These are phyloP conservation scores for Hortiboletus flavorubellus DNA, from an alignment of 768 basidiomycete genomes.

Conservation along the genomic window DNA sequence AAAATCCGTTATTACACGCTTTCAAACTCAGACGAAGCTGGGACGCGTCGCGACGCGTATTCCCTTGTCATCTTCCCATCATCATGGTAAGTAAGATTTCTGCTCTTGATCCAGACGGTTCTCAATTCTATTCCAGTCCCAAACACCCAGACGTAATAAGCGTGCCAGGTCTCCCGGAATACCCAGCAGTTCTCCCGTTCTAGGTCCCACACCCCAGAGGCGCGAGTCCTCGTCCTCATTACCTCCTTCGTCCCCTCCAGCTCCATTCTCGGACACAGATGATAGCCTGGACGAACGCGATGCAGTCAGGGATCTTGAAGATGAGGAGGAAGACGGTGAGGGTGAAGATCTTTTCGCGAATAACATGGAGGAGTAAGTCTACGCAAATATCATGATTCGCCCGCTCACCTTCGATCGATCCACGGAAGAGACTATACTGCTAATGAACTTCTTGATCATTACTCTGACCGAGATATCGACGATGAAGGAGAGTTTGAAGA, in stretches of 20 bases:
- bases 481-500: conserved; percentile 73
- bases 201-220: conserved; percentile 43
- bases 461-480: conserved; percentile 84
- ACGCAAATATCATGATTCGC: background rate
- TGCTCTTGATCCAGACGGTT: background rate
- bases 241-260: conserved; percentile 81
- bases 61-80: conserved; percentile 15
- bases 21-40: conserved; percentile 42
- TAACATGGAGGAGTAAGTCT: conserved; percentile 63
- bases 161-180: conserved; percentile 56
- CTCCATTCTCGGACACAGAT: conserved; percentile 84
- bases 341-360: conserved; percentile 93
- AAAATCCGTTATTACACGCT: conserved; percentile 26
- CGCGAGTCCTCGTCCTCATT: conserved; percentile 70
- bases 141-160: conserved; percentile 55
- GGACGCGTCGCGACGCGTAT: conserved; percentile 47
- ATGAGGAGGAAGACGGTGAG: conserved; percentile 73
- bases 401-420: conserved; percentile 7
- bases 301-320: conserved; percentile 60
- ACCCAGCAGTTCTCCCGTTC: conserved; percentile 46
- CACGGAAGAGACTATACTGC: conserved; percentile 73
- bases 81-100: conserved; percentile 39
- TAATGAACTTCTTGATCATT: conserved; percentile 79
- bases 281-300: conserved; percentile 74
- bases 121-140: conserved; percentile 26